Evolutionary conservation across 2,329 filamentous ascomycete species (phyloP).

Genomic region (Daldinia eschscholtzii): DNA sequence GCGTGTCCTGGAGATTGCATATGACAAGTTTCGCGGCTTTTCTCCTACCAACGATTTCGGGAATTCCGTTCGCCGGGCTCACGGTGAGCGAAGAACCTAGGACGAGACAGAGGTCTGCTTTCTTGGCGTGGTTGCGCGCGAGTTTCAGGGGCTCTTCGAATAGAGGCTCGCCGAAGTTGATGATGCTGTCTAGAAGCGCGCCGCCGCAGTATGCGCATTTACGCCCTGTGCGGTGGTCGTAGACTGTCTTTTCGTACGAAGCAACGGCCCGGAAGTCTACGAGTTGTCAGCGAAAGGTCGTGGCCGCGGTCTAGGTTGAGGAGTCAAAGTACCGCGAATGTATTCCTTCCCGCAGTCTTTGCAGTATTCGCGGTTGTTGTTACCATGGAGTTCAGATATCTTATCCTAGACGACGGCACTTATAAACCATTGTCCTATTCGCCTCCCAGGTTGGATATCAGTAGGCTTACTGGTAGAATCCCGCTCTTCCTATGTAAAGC

Average conservation of each 20-base stretch:
- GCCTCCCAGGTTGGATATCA: background rate
- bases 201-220: constrained; percentile 58
- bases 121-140: constrained; percentile 55
- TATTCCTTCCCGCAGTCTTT: constrained; percentile 61
- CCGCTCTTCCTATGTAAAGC: constrained; percentile 61
- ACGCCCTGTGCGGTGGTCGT: constrained; percentile 62
- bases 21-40: constrained; percentile 55
- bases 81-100: constrained; percentile 62
- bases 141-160: constrained; percentile 50
- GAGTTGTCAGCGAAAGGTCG: constrained; percentile 1
- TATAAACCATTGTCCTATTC: background rate
- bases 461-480: constrained; percentile 56
- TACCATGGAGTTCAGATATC: constrained; percentile 63
- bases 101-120: constrained; percentile 61
- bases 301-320: background rate
- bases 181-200: constrained; percentile 58
- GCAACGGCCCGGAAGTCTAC: constrained; percentile 61
- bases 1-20: constrained; percentile 62
- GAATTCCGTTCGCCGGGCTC: constrained; percentile 58
- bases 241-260: constrained; percentile 57
- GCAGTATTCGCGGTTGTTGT: constrained; percentile 61
- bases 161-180: constrained; percentile 60
- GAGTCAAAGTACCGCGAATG: constrained; percentile 54
- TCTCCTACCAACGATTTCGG: constrained; percentile 52
- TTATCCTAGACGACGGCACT: constrained; percentile 49